These are phyloP conservation scores for Xylaria sp. DNA, from an alignment of 2,329 filamentous ascomycete species.

Conservation along the genomic window DNA sequence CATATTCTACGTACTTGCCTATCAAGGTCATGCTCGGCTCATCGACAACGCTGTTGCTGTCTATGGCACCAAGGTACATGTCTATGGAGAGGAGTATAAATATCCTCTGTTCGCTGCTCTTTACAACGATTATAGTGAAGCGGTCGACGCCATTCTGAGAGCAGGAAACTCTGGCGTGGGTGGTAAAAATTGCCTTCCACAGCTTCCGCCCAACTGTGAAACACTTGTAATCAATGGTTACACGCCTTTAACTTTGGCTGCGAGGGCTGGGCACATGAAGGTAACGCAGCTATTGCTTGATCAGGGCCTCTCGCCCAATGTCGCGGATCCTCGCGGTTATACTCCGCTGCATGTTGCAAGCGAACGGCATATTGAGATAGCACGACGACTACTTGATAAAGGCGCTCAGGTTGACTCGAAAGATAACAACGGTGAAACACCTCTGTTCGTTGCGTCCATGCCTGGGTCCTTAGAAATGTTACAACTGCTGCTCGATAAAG, in stretches of 20 bases:
- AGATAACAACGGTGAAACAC: not conserved
- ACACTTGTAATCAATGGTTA: not conserved
- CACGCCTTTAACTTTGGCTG: not conserved
- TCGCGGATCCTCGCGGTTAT: not conserved
- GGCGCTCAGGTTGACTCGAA: not conserved
- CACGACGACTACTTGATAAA: not conserved
- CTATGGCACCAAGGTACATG: not conserved
- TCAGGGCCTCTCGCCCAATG: slow-evolving; percentile 26
- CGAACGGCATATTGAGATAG: not conserved
- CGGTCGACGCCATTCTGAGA: not conserved
- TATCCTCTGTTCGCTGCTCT: slow-evolving; percentile 3
- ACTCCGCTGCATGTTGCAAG: not conserved
- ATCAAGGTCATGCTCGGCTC: not conserved
- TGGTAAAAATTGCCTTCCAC: not conserved
- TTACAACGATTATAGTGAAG: not conserved
- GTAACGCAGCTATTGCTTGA: slow-evolving; percentile 12
- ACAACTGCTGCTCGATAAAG: not conserved
- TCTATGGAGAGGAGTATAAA: not conserved
- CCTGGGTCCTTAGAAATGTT: not conserved
- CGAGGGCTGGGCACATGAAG: not conserved
- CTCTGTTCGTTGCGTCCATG: not conserved
- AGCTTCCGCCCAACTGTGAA: not conserved
- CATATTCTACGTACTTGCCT: not conserved
- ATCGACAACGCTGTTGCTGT: not conserved
- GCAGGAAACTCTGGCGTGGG: not conserved